Base-by-base conservation (phyloP, 768 basidiomycete species). In the Tulasnella sp. region DNA sequence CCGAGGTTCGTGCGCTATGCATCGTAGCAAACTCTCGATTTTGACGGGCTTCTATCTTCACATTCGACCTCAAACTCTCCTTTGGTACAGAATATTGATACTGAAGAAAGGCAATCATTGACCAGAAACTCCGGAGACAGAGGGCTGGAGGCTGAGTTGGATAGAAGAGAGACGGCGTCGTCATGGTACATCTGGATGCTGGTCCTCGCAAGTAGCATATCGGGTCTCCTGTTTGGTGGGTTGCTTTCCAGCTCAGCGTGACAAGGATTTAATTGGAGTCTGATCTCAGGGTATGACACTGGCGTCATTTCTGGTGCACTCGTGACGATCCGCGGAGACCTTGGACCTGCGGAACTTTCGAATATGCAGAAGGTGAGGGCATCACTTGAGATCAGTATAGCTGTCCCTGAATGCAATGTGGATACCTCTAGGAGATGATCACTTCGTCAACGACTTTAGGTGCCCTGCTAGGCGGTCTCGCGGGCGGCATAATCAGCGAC, bases 271-370 rank as follows among this genome's bases (percentile, higher is more conserved):
- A 12, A 35, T 35, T 52, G 32, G 65, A 29, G 29, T 29, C 6
- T 17, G 36, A n/a, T 63, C 32, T 19, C 73, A 91, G 90, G 90
- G 32, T 92, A 92, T 76, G 90, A 92, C 77, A 92, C 90, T 11
- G 90, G 90, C 59, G 88, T 90, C 41, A 89, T 92, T 29, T 90
- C 89, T 70, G 91, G 91, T 34, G 89, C 90, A n/a, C 83, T 92
- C 39, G 89, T 91, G 29, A 88, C 86, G 11, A 91, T 92, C 71
- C 84, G 86, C 0, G 80, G 83, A 5, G 90, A 91, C 76, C 81
- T 92, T 44, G 88, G 89, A 3, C 84, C 87, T 7, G 77, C 80
- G 11, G 78, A 77, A 12, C 81, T 91, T 26, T 86, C 88, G 1
- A 82, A 86, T 74, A 82, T 83, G 40, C 87, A 92, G 78, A 90